Evolutionary conservation across 2,329 filamentous ascomycete genomes (phyloP), one percentile per base, ranked within the genome.

Genomic region (Ascochyta viciae-villosae): DNA sequence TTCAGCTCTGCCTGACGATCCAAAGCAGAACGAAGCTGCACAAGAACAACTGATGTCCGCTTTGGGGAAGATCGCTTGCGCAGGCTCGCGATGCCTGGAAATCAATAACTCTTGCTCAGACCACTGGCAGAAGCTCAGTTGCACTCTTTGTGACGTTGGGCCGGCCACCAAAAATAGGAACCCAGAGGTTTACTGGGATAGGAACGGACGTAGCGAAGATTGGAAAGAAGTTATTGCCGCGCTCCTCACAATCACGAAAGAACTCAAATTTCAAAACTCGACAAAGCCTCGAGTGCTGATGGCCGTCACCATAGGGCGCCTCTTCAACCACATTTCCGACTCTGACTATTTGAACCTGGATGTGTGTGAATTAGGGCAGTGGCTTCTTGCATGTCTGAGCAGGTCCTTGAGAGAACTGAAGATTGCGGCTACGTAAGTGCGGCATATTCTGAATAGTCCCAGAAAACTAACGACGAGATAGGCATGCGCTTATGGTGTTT

Each of bases 391-490:
- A 63, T 91, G 89, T 0, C 79, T 98, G 35, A 88, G 89, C 61
- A 96, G 93, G 74, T 96, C 93, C 1, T 76, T 92, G 19, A 85
- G 94, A 69, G 95, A 98, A 72, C 79, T 98, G 26, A 87, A 94
- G 29, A 85, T 97, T 65, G 89, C 89, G 34, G 90, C 93, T 54
- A 90, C 89, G 81, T 89, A 80, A 68, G 78, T 72, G 16, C 31
- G 22, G 3, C 12, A 37, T 27, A 13, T 5, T 27, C 15, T 37
- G 6, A 8, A 23, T 7, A n/a, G 37, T 26, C 39, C 60, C 39
- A 60, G 10, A 63, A 66, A 38, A 50, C 15, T 58, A 19, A 46
- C 19, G 12, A 15, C 24, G 22, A 26, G 31, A 35, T 45, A 89
- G 87, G 33, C 83, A 85, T 57, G 86, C 88, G 0, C 72, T 94